phyloP scores from a whole-genome alignment of 1,284 basidiomycete species.

The Stygiomarasmius scandens region DNA sequence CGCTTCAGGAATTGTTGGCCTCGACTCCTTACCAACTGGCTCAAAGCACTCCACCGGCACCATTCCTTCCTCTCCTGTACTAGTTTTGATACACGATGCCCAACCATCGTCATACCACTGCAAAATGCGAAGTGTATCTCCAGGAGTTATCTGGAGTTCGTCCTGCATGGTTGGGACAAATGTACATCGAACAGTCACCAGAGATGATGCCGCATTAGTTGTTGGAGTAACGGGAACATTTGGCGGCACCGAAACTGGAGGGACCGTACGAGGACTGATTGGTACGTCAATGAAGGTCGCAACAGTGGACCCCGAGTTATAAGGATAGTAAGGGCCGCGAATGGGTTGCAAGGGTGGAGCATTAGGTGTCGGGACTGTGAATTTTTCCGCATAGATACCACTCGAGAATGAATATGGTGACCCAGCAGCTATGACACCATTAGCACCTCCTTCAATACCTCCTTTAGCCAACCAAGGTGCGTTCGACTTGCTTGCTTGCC shows the following conservation, averaged over 20 bases:
- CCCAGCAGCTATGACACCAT: background rate
- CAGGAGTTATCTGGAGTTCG: background rate
- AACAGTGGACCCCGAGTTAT: background rate
- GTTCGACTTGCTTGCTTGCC: background rate
- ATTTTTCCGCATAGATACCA: background rate
- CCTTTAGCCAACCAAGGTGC: background rate
- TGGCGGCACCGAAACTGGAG: background rate
- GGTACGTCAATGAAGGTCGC: background rate
- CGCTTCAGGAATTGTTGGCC: no score
- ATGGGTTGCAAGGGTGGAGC: background rate
- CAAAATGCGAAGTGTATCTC: background rate
- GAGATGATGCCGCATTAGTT: no score
- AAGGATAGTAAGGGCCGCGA: background rate
- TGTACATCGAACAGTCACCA: background rate
- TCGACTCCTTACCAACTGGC: no score
- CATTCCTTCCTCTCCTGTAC: background rate
- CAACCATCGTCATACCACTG: background rate
- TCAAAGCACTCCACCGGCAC: background rate
- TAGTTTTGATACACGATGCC: background rate
- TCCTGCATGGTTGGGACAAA: background rate
- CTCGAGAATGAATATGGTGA: background rate
- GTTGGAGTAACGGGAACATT: background rate
- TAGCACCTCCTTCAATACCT: background rate
- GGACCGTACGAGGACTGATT: background rate
- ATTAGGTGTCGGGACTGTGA: background rate